phyloP scores from a whole-genome alignment of 163 green algal species.

The Chlamydomonas reinhardtii region DNA sequence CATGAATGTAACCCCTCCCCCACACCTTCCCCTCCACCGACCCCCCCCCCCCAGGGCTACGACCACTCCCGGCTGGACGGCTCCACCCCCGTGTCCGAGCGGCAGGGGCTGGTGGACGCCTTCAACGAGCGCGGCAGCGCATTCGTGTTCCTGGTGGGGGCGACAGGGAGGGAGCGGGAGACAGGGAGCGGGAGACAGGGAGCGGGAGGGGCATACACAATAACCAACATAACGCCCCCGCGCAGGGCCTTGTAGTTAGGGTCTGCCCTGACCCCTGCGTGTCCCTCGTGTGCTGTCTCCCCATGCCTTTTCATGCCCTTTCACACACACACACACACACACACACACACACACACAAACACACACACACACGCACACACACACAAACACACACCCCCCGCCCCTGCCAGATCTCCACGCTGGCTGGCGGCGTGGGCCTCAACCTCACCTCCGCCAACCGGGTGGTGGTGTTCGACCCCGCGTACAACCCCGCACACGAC shows the following conservation, averaged over 20 bases:
- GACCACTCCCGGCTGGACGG: not conserved
- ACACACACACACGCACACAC: no score
- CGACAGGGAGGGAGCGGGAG: not conserved
- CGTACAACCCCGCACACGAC: slow-evolving; percentile 81
- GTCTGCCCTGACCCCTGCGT: no score
- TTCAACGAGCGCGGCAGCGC: slow-evolving; percentile 57
- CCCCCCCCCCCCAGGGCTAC: not conserved
- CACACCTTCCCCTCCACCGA: not conserved
- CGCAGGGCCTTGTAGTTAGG: no score
- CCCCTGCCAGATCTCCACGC: not conserved
- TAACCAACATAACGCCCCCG: no score
- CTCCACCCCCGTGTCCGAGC: not conserved
- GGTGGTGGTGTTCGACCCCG: slow-evolving; percentile 66
- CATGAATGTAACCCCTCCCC: no score
- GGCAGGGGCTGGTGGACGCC: slow-evolving; percentile 55
- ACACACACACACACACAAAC: no score
- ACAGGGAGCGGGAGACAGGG: not conserved
- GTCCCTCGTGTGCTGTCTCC: no score
- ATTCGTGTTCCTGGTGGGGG: slow-evolving; percentile 4
- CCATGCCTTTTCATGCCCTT: no score
- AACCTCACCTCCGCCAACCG: slow-evolving; percentile 88
- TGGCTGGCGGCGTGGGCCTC: slow-evolving; percentile 82
- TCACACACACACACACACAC: no score
- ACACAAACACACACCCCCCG: no score
- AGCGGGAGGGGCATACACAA: not conserved